phyloP scores from a whole-genome alignment of 768 basidiomycete genomes.

The Hebeloma cylindrosporum region DNA sequence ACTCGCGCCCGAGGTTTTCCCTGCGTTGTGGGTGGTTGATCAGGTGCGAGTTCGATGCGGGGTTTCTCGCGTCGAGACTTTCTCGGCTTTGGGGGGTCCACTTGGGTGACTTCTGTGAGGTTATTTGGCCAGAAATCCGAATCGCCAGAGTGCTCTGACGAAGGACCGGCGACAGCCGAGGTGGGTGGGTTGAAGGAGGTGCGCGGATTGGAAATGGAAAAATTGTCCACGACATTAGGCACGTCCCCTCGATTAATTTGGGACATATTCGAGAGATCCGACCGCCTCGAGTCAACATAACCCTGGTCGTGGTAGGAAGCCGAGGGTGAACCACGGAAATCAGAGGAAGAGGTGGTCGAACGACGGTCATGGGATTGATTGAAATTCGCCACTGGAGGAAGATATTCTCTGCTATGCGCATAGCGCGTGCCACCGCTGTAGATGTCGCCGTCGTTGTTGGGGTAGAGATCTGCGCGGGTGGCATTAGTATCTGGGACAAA shows the following conservation, averaged over 20 bases:
- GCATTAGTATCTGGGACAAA: too few species aligned
- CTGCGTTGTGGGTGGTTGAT: slow-evolving; percentile 79
- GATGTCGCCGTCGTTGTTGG: slow-evolving; percentile 1
- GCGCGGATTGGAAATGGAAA: slow-evolving; percentile 5
- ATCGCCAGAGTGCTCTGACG: slow-evolving; percentile 24
- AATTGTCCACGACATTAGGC: slow-evolving; percentile 7
- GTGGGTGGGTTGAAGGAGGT: slow-evolving; percentile 3
- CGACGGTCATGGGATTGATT: slow-evolving; percentile 6
- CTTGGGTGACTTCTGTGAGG: slow-evolving; percentile 1
- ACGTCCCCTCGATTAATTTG: slow-evolving; percentile 5
- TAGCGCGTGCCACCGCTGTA: neutral
- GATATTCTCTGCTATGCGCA: neutral
- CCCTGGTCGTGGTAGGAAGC: neutral
- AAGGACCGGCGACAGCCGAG: slow-evolving; percentile 17
- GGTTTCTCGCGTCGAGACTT: slow-evolving; percentile 56
- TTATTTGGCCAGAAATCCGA: slow-evolving; percentile 22
- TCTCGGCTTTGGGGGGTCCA: slow-evolving; percentile 25
- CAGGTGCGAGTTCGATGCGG: slow-evolving; percentile 66
- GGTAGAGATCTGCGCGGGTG: slow-evolving; percentile 1
- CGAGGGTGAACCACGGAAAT: neutral
- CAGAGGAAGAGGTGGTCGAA: slow-evolving; percentile 7
- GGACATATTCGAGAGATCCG: neutral
- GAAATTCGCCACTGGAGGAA: slow-evolving; percentile 2
- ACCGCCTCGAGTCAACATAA: neutral
- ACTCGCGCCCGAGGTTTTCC: slow-evolving; percentile 76